Conservation (phyloP, 768 basidiomycete species). For the Agaricus blazei region DNA sequence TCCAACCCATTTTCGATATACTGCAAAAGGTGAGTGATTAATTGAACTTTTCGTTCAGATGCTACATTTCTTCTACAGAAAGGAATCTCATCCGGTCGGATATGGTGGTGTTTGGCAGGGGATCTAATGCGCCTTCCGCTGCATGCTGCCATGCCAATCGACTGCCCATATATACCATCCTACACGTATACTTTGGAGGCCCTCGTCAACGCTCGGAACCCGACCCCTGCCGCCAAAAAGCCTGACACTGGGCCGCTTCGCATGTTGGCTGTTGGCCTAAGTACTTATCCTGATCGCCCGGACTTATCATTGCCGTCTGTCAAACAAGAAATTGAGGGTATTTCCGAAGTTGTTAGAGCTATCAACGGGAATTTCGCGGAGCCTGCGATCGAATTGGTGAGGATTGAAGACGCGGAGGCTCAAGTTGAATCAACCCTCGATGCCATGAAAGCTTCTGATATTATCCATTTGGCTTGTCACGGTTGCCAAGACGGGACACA, state of each 20-base stretch:
- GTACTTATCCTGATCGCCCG: not conserved
- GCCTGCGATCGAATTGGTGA: not conserved
- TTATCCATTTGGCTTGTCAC: constrained; percentile 16
- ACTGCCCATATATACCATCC: not conserved
- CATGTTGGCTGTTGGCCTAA: not conserved
- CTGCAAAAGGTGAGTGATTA: not conserved
- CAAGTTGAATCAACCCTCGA: not conserved
- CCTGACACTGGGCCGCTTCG: not conserved
- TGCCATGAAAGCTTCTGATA: not conserved
- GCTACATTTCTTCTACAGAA: not conserved
- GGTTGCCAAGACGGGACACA: constrained; percentile 12
- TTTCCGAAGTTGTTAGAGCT: not conserved
- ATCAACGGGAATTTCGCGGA: not conserved
- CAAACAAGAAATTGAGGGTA: not conserved
- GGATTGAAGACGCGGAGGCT: not conserved
- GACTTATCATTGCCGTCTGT: not conserved
- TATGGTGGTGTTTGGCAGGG: not conserved
- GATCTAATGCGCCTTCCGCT: not conserved
- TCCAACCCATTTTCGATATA: not conserved
- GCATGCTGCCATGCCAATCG: not conserved
- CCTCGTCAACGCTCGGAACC: not conserved
- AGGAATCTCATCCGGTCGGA: not conserved
- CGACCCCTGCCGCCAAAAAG: too few species aligned
- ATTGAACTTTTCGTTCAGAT: not conserved
- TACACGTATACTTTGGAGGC: not conserved